A percentile compares a stretch with the other conserved stretches of the same genome.
phyloP scores from a whole-genome alignment of 2,329 filamentous ascomycete species.

The Cladophialophora yegresii region DNA sequence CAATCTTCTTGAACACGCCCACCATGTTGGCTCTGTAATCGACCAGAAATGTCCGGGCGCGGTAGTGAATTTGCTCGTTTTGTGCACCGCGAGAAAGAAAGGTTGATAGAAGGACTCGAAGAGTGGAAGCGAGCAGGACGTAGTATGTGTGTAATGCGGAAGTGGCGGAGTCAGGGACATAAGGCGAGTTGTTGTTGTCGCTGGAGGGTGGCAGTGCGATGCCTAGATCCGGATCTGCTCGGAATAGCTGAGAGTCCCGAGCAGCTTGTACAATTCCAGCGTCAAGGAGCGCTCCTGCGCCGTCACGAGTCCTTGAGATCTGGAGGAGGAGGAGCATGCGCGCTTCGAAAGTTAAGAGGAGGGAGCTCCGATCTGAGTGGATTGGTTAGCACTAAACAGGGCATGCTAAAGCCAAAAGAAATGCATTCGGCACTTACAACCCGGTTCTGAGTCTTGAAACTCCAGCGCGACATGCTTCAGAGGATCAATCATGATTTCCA shows the following conservation, averaged over 20 bases:
- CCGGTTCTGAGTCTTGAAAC: conserved; percentile 60
- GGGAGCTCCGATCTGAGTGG: conserved; percentile 53
- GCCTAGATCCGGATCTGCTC: conserved; percentile 88
- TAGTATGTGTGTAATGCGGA: conserved; percentile 80
- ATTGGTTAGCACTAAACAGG: neutral
- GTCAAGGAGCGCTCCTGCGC: conserved; percentile 83
- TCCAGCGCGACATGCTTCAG: conserved; percentile 76
- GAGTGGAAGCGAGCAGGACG: conserved; percentile 73
- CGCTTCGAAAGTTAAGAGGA: conserved; percentile 67
- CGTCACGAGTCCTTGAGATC: conserved; percentile 78
- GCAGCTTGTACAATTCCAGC: conserved; percentile 82
- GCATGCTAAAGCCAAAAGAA: conserved; percentile 3
- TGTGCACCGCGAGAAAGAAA: conserved; percentile 79
- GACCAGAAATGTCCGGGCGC: conserved; percentile 75
- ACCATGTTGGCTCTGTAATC: conserved; percentile 83
- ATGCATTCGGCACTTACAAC: conserved; percentile 53
- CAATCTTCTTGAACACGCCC: conserved; percentile 85
- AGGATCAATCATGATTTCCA: conserved; percentile 85
- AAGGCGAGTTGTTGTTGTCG: neutral
- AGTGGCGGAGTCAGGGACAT: conserved; percentile 47
- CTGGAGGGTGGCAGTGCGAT: conserved; percentile 48
- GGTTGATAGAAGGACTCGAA: conserved; percentile 78
- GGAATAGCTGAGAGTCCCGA: conserved; percentile 80
- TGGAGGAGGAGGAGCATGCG: conserved; percentile 80
- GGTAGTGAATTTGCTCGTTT: conserved; percentile 70